Evolutionary conservation across 352 stramenopile genomes (phyloP).

Genomic region (Phytopythium sindhum): DNA sequence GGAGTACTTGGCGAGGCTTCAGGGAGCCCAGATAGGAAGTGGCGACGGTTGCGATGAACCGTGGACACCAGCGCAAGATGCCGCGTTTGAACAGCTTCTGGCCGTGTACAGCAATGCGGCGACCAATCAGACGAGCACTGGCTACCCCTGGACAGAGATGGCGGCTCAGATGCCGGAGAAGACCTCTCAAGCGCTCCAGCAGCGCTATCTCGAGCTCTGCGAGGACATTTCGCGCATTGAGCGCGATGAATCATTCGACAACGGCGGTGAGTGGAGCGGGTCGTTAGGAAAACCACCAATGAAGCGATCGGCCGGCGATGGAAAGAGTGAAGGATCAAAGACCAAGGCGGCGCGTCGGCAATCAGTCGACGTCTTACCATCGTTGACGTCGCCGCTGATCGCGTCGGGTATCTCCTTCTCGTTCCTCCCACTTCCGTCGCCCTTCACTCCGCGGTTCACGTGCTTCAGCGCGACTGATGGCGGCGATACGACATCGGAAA

Average conservation of each 20-base stretch:
- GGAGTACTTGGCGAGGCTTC: constrained; percentile 49
- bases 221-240: constrained; percentile 76
- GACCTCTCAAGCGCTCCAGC: constrained; percentile 42
- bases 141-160: constrained; percentile 64
- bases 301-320: background rate
- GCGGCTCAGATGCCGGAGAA: constrained; percentile 50
- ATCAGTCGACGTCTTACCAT: background rate
- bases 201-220: constrained; percentile 75
- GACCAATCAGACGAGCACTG: constrained; percentile 7
- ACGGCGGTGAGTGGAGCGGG: too few relatives aligned
- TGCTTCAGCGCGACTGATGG: background rate
- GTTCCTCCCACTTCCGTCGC: constrained; percentile 1
- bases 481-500: background rate
- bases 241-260: constrained; percentile 7
- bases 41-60: constrained; percentile 20
- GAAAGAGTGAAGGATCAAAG: too few relatives aligned
- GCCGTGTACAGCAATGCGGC: constrained; percentile 29
- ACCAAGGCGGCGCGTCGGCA: background rate
- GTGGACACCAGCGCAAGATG: constrained; percentile 66
- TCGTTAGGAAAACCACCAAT: background rate
- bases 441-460: background rate
- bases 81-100: constrained; percentile 61
- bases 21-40: constrained; percentile 45
- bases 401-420: constrained; percentile 1
- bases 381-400: background rate